phyloP scores from a whole-genome alignment of 257 asterid species.

The Gentiana straminea region DNA sequence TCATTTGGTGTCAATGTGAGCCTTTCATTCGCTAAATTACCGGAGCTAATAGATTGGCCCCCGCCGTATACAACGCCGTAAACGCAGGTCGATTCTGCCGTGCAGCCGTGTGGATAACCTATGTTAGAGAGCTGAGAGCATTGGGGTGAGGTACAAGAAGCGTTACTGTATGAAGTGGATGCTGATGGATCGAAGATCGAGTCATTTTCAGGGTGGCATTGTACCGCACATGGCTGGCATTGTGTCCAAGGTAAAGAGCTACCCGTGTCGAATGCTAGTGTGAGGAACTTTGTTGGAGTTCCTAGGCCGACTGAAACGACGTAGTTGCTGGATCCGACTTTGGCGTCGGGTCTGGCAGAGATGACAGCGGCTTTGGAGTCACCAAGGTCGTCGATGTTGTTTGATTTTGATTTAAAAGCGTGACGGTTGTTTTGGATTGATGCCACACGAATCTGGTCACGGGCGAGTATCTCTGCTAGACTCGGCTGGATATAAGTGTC shows the following conservation, averaged over 20 bases:
- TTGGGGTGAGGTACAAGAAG: constrained; percentile 29
- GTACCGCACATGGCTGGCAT: constrained; percentile 44
- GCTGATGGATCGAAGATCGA: constrained; percentile 44
- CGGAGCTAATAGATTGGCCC: constrained; percentile 44
- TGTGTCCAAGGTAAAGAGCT: constrained; percentile 88
- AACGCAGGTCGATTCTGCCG: constrained; percentile 26
- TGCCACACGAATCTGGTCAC: constrained; percentile 45
- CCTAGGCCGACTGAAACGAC: constrained; percentile 57
- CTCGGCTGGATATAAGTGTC: constrained; percentile 1
- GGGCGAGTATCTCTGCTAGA: constrained; percentile 33
- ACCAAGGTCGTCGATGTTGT: not conserved
- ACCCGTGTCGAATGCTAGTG: constrained; percentile 69
- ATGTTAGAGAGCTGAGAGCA: constrained; percentile 40
- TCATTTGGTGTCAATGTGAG: constrained; percentile 37
- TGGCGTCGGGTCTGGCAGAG: constrained; percentile 34
- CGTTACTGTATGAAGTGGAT: constrained; percentile 42
- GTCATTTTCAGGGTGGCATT: constrained; percentile 49
- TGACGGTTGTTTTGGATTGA: constrained; percentile 28
- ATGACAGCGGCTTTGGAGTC: constrained; percentile 12
- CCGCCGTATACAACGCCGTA: constrained; percentile 44
- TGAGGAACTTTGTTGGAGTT: constrained; percentile 31
- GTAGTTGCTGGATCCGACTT: constrained; percentile 55
- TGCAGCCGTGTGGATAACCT: constrained; percentile 17
- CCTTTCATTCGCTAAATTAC: constrained; percentile 41
- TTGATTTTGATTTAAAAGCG: not conserved